A percentile compares a stretch with the other conserved stretches of the same genome.
Conservation (phyloP, 805 yeast species). For the Clavispora fructus region DNA sequence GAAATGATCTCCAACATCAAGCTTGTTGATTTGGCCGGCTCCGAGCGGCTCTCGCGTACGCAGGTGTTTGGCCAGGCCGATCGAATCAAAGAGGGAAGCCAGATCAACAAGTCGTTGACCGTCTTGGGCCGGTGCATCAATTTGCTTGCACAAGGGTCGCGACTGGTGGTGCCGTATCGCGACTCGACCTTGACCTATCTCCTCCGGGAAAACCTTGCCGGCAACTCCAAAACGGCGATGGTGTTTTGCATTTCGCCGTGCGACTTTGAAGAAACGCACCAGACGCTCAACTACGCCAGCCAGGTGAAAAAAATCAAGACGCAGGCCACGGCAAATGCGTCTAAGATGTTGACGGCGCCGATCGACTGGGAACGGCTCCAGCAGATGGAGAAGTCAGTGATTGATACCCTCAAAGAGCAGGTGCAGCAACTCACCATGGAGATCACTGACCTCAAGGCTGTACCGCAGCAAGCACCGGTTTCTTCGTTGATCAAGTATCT, state of each 20-base stretch:
- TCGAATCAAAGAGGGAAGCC: conserved; percentile 67
- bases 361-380: conserved; percentile 30
- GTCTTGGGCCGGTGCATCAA: conserved; percentile 68
- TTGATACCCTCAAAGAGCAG: conserved; percentile 27
- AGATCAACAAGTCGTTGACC: conserved; percentile 72
- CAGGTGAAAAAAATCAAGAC: conserved; percentile 68
- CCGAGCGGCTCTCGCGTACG: conserved; percentile 63
- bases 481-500: conserved; percentile 25
- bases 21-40: conserved; percentile 79
- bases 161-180: conserved; percentile 56
- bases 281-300: conserved; percentile 73
- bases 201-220: conserved; percentile 70
- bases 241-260: conserved; percentile 82
- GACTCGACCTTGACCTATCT: conserved; percentile 75
- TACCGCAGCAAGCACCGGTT: conserved; percentile 5
- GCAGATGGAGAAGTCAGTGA: conserved; percentile 20
- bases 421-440: conserved; percentile 23
- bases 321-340: conserved; percentile 43
- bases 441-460: conserved; percentile 9
- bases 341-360: conserved; percentile 22
- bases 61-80: conserved; percentile 51
- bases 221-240: conserved; percentile 83
- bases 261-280: conserved; percentile 71
- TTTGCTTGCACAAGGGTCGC: conserved; percentile 38
- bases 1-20: conserved; percentile 56